Evolutionary conservation across 129 eudicot genomes (phyloP).

Genomic region (Chrysanthemum seticuspe): DNA sequence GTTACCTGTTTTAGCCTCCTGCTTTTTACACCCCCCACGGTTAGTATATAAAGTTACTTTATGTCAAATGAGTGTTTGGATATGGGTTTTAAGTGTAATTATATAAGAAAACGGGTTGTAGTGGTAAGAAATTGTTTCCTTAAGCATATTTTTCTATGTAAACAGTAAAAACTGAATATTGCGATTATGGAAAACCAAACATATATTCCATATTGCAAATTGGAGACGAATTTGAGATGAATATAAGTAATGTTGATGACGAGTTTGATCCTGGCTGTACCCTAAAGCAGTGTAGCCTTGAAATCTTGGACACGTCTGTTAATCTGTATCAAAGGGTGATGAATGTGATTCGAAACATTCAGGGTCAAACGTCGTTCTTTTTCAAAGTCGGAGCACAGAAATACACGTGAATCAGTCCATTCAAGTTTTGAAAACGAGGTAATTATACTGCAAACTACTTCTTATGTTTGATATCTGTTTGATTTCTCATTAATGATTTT

Average conservation of each 20-base stretch:
- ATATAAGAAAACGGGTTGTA: too few relatives aligned
- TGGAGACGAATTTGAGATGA: constrained; percentile 15
- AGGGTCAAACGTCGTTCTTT: constrained; percentile 86
- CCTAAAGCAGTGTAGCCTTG: constrained; percentile 8
- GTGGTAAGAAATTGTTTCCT: too few relatives aligned
- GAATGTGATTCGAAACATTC: constrained; percentile 84
- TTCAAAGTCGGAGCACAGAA: constrained; percentile 41
- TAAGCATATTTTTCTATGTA: too few relatives aligned
- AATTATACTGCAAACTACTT: constrained; percentile 10
- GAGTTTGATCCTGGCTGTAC: constrained; percentile 25
- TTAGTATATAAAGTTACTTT: too few relatives aligned
- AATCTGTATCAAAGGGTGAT: constrained; percentile 51
- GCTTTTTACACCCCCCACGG: too few relatives aligned
- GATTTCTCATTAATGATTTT: constrained; percentile 7
- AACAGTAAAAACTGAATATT: too few relatives aligned
- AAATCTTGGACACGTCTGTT: constrained; percentile 33
- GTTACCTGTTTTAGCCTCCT: too few relatives aligned
- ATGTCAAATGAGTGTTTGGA: too few relatives aligned
- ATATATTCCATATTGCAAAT: constrained; percentile 68
- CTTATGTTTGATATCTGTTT: not conserved
- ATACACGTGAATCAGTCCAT: constrained; percentile 25
- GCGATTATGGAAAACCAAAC: constrained; percentile 35
- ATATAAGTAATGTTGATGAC: not conserved
- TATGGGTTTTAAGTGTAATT: too few relatives aligned
- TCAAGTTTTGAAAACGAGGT: constrained; percentile 59